Conservation (phyloP, 257 asterid species). For the Salvia rosmarinus region DNA sequence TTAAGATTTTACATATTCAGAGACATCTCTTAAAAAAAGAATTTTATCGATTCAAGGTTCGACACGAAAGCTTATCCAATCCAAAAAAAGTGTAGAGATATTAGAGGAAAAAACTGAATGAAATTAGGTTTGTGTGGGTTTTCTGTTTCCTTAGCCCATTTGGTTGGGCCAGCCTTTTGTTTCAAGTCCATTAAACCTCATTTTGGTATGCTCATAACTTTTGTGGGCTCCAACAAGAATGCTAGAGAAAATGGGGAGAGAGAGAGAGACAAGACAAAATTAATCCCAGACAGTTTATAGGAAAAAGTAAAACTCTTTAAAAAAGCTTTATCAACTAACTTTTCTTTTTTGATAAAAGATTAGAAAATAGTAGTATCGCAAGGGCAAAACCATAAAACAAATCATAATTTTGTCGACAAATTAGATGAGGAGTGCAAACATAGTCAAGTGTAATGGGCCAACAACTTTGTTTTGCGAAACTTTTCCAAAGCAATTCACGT, state of each 20-base stretch:
- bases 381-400: background rate
- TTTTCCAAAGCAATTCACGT: background rate
- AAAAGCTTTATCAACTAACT: background rate
- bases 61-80: no score
- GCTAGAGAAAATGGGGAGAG: no score
- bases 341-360: background rate
- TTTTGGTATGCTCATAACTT: no score
- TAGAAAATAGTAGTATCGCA: background rate
- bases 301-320: background rate
- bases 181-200: background rate
- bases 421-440: background rate
- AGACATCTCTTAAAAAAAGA: no score
- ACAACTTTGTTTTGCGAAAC: background rate
- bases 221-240: no score
- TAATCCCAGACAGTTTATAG: background rate
- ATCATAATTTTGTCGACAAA: background rate
- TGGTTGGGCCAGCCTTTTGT: background rate
- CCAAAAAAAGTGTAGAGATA: no score
- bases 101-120: background rate
- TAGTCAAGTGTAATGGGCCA: background rate
- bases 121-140: background rate
- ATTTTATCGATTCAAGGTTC: no score
- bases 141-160: background rate
- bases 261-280: no score
- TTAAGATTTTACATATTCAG: no score